A percentile compares a stretch with the other conserved stretches of the same genome.
Evolutionary conservation across 2,329 filamentous ascomycete species (phyloP).

Genomic region (Colletotrichum abscissum): DNA sequence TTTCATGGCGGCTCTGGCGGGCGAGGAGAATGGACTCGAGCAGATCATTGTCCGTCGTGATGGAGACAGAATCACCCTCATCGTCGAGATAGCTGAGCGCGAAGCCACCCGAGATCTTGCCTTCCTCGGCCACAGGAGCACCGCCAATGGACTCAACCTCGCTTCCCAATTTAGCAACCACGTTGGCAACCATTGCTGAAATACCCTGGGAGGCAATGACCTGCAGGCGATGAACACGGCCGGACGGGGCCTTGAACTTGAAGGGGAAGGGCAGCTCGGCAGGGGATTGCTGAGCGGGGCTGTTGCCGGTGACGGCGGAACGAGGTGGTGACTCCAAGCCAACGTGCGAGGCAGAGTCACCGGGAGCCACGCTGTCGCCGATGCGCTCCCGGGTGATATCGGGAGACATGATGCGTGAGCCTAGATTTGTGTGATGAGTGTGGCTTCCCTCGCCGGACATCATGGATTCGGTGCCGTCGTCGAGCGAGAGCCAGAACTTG

Average conservation of each 20-base stretch:
- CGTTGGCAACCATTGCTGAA: constrained; percentile 78
- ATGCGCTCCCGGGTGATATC: constrained; percentile 78
- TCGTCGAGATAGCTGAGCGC: constrained; percentile 97
- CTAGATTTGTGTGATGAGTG: constrained; percentile 70
- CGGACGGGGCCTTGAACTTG: constrained; percentile 98
- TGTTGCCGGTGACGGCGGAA: constrained; percentile 66
- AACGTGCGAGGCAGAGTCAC: constrained; percentile 94
- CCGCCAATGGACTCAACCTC: constrained; percentile 90
- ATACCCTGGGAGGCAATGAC: constrained; percentile 85
- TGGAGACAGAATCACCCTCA: constrained; percentile 95
- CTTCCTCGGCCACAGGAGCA: constrained; percentile 80
- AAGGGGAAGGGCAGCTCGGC: constrained; percentile 90
- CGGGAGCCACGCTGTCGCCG: constrained; percentile 86
- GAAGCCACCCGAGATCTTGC: constrained; percentile 83
- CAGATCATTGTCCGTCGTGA: constrained; percentile 94
- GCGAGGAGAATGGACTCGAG: constrained; percentile 89
- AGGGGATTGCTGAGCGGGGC: constrained; percentile 63
- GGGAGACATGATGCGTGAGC: constrained; percentile 82
- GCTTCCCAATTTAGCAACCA: constrained; percentile 84
- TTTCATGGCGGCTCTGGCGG: constrained; percentile 81
- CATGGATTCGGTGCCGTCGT: constrained; percentile 95
- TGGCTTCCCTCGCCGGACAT: constrained; percentile 91
- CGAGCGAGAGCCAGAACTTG: constrained; percentile 98
- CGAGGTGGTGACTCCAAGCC: constrained; percentile 82
- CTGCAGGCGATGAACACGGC: constrained; percentile 92